A percentile compares a stretch with the other conserved stretches of the same genome.
These are phyloP conservation scores for Leishmania turanica DNA, from an alignment of 208 protist species.

Conservation along the genomic window DNA sequence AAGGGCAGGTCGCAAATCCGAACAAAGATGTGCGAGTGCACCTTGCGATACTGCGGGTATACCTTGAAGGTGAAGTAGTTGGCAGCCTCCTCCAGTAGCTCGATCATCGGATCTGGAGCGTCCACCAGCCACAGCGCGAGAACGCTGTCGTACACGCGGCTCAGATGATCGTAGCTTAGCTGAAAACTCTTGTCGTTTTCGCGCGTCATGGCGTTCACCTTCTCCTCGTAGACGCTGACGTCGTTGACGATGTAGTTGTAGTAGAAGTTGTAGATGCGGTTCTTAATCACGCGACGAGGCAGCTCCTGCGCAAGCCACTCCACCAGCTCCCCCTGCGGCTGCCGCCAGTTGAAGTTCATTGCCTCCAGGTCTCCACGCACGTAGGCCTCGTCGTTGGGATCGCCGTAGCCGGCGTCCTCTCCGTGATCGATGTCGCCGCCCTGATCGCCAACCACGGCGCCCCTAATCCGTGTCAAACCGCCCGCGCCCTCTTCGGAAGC, in stretches of 20 bases:
- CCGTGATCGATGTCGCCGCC: background rate
- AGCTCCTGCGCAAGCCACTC: slow-evolving; percentile 93
- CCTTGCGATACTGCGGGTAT: slow-evolving; percentile 95
- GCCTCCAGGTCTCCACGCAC: slow-evolving; percentile 76
- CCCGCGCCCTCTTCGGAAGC: slow-evolving; percentile 11
- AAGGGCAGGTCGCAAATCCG: slow-evolving; percentile 97
- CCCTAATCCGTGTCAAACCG: background rate
- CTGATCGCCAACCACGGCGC: background rate
- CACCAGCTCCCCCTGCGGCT: slow-evolving; percentile 82
- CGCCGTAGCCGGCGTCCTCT: slow-evolving; percentile 36
- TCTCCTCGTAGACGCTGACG: slow-evolving; percentile 82
- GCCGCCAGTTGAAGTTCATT: slow-evolving; percentile 88
- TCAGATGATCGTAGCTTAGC: slow-evolving; percentile 95
- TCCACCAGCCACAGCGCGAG: slow-evolving; percentile 98
- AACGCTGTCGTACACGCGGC: slow-evolving; percentile 81
- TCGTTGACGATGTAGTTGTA: slow-evolving; percentile 87
- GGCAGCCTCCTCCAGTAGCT: slow-evolving; percentile 97
- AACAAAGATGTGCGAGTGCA: slow-evolving; percentile 95
- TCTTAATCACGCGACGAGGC: slow-evolving; percentile 85
- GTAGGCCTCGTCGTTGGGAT: slow-evolving; percentile 64
- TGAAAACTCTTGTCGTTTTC: slow-evolving; percentile 94
- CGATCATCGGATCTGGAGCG: slow-evolving; percentile 96
- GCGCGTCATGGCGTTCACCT: slow-evolving; percentile 86
- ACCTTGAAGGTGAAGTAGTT: slow-evolving; percentile 89
- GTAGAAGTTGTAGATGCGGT: slow-evolving; percentile 93